These are phyloP conservation scores for Petrea volubilis DNA, from an alignment of 257 asterid species.

Conservation along the genomic window DNA sequence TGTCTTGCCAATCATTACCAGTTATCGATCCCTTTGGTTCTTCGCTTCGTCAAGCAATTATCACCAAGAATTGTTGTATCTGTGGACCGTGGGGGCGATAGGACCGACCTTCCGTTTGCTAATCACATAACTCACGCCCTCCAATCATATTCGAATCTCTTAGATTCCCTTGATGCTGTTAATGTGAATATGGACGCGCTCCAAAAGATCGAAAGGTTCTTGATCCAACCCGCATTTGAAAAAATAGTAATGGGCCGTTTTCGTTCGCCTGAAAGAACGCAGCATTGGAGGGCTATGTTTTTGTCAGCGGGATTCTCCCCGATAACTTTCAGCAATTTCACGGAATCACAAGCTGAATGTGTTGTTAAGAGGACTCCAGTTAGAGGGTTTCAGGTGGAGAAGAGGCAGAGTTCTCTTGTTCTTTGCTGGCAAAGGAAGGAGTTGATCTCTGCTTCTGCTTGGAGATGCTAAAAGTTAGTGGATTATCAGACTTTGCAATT, in stretches of 20 bases:
- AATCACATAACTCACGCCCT: constrained; percentile 78
- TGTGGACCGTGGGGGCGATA: constrained; percentile 81
- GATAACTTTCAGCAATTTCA: constrained; percentile 66
- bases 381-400: constrained; percentile 89
- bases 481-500: constrained; percentile 26
- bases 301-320: constrained; percentile 83
- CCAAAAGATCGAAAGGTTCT: constrained; percentile 86
- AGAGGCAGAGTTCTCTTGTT: constrained; percentile 86
- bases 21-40: constrained; percentile 56
- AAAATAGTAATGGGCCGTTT: constrained; percentile 55
- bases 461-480: constrained; percentile 74
- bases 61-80: constrained; percentile 88
- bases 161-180: constrained; percentile 87
- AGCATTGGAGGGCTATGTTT: constrained; percentile 85
- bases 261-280: constrained; percentile 71
- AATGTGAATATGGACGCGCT: constrained; percentile 71
- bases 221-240: constrained; percentile 79
- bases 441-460: constrained; percentile 90
- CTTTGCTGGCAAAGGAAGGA: constrained; percentile 98
- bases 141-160: constrained; percentile 69
- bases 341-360: constrained; percentile 93
- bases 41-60: constrained; percentile 72
- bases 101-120: constrained; percentile 90
- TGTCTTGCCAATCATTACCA: constrained; percentile 55
- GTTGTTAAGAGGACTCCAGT: constrained; percentile 85